These are phyloP conservation scores for Aureobasidium vineae DNA, from an alignment of 2,329 filamentous ascomycete genomes.

Conservation along the genomic window DNA sequence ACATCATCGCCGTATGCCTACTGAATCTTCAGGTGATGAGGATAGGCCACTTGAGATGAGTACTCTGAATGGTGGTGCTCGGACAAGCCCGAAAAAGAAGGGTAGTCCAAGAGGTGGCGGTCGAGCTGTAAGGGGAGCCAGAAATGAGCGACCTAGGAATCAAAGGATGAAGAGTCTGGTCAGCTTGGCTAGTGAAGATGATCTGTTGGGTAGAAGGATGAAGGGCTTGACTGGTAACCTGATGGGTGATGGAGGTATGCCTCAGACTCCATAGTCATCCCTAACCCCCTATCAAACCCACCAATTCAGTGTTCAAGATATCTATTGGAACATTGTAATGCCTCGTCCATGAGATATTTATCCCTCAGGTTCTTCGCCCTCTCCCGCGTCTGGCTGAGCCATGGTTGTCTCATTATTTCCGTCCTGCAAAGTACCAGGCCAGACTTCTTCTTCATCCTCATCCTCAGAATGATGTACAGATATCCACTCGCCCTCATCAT, in stretches of 20 bases:
- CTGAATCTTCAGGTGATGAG: constrained; percentile 72
- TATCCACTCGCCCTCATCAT: constrained; percentile 12
- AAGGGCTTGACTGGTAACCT: constrained; percentile 46
- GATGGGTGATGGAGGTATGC: constrained; percentile 31
- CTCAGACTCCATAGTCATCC: constrained; percentile 17
- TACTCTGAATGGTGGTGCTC: constrained; percentile 28
- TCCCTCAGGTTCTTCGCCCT: background rate
- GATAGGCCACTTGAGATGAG: constrained; percentile 80
- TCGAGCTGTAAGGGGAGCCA: constrained; percentile 28
- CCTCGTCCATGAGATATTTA: background rate
- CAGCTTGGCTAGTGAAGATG: constrained; percentile 49
- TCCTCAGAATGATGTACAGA: constrained; percentile 1
- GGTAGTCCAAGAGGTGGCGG: constrained; percentile 25
- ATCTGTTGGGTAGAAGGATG: constrained; percentile 51
- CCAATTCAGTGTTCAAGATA: background rate
- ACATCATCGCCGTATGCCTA: constrained; percentile 51
- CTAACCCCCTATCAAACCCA: background rate
- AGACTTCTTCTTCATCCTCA: background rate
- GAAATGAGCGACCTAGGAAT: constrained; percentile 32
- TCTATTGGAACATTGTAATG: too few relatives aligned
- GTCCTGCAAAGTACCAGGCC: background rate
- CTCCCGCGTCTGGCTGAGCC: background rate
- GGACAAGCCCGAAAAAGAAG: constrained; percentile 28
- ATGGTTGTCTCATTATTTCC: background rate
- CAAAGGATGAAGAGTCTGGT: constrained; percentile 44